A percentile compares a stretch with the other conserved stretches of the same genome.
Evolutionary conservation across 1,139 yeast genomes (phyloP).

Genomic region (Entelexis paramagnoliae): DNA sequence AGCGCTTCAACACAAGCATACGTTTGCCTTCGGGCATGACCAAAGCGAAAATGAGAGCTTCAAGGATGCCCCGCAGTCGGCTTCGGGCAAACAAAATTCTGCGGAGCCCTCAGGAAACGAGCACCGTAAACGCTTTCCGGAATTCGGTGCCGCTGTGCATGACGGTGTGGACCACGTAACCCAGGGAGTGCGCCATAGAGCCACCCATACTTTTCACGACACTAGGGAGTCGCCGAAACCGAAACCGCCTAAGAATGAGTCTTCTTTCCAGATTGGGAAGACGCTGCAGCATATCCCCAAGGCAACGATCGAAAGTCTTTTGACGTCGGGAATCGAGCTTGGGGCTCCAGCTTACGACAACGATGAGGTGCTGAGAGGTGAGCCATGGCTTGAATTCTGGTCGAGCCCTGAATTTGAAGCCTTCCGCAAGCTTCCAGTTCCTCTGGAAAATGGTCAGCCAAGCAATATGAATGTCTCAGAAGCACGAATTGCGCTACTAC

Average conservation of each 20-base stretch:
- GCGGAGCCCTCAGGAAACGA: not conserved
- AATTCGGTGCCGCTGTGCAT: not conserved
- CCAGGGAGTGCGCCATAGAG: not conserved
- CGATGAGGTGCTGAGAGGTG: conserved; percentile 5
- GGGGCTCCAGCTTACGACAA: conserved; percentile 16
- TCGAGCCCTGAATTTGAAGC: conserved; percentile 11
- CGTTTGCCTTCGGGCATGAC: not conserved
- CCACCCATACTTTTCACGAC: not conserved
- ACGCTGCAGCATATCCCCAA: conserved; percentile 5
- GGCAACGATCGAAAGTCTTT: conserved; percentile 10
- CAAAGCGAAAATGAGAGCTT: not conserved
- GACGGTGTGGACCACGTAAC: not conserved
- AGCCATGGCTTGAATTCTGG: conserved; percentile 24
- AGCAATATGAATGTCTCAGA: conserved; percentile 25
- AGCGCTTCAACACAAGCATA: not conserved
- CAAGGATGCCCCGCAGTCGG: not conserved
- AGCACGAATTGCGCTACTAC: conserved; percentile 30
- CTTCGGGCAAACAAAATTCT: not conserved
- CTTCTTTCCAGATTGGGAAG: not conserved
- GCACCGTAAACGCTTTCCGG: not conserved
- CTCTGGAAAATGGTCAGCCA: conserved; percentile 3
- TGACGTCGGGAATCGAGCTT: conserved; percentile 21
- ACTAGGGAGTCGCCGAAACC: not conserved
- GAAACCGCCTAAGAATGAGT: not conserved
- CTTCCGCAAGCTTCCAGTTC: conserved; percentile 17